Conservation (phyloP, 805 yeast species). For the Wickerhamomyces silvicola region DNA sequence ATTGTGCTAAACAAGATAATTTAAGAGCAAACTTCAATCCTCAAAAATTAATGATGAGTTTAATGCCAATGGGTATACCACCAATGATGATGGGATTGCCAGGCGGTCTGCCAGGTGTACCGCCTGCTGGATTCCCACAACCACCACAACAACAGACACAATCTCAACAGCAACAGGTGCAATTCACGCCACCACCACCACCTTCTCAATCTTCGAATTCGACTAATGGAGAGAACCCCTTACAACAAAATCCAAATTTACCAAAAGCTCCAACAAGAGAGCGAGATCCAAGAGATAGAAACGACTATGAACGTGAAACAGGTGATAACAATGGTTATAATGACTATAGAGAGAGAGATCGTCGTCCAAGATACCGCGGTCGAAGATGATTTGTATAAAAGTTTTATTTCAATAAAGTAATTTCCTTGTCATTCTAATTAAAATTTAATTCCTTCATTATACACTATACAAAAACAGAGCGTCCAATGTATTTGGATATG, state of each 20-base stretch:
- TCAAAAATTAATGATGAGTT: slow-evolving; percentile 64
- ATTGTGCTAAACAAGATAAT: slow-evolving; percentile 82
- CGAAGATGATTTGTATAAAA: slow-evolving; percentile 6
- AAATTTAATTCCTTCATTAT: background rate
- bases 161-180: background rate
- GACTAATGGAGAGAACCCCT: background rate
- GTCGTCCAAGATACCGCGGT: slow-evolving; percentile 15
- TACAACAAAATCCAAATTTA: slow-evolving; percentile 3
- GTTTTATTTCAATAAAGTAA: no score
- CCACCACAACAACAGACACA: slow-evolving; percentile 1
- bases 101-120: slow-evolving; percentile 2
- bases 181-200: slow-evolving; percentile 4
- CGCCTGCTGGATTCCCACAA: slow-evolving; percentile 1
- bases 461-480: background rate
- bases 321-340: slow-evolving; percentile 5
- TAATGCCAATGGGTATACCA: slow-evolving; percentile 37
- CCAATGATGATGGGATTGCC: slow-evolving; percentile 30
- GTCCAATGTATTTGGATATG: background rate
- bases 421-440: no score
- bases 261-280: slow-evolving; percentile 14
- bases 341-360: slow-evolving; percentile 19
- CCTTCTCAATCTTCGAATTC: slow-evolving; percentile 6
- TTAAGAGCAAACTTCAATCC: slow-evolving; percentile 76
- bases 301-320: slow-evolving; percentile 12
- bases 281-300: slow-evolving; percentile 14